Evolutionary conservation across 352 stramenopile genomes (phyloP).

Genomic region (Pythium myriotylum): DNA sequence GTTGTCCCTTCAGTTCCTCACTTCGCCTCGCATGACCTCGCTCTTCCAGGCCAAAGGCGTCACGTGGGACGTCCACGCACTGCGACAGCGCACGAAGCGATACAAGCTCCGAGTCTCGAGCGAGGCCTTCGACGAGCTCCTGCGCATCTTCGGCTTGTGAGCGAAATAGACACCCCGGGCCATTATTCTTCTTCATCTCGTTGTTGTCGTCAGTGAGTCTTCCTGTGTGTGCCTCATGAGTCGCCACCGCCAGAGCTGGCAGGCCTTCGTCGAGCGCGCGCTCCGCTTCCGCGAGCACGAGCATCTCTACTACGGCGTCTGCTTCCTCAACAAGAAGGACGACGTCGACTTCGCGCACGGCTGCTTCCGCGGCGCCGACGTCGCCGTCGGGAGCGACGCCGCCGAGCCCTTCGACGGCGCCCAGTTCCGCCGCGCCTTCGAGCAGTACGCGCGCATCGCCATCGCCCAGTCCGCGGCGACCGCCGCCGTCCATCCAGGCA

Average conservation of each 20-base stretch:
- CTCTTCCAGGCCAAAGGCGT: slow-evolving; percentile 51
- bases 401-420: not conserved
- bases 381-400: slow-evolving; percentile 10
- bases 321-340: slow-evolving; percentile 41
- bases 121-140: slow-evolving; percentile 43
- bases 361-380: slow-evolving; percentile 40
- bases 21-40: slow-evolving; percentile 57
- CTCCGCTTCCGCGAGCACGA: slow-evolving; percentile 31
- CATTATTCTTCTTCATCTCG: slow-evolving; percentile 12
- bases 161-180: slow-evolving; percentile 7
- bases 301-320: slow-evolving; percentile 55
- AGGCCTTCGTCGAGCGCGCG: slow-evolving; percentile 34
- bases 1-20: slow-evolving; percentile 48
- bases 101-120: slow-evolving; percentile 61
- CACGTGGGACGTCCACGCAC: slow-evolving; percentile 36
- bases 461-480: slow-evolving; percentile 22
- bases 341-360: slow-evolving; percentile 46
- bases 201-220: not conserved
- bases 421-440: slow-evolving; percentile 33
- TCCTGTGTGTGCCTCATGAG: slow-evolving; percentile 17
- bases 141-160: slow-evolving; percentile 50
- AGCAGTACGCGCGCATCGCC: slow-evolving; percentile 44
- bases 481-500: slow-evolving; percentile 1
- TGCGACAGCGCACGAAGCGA: slow-evolving; percentile 62
- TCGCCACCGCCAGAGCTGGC: slow-evolving; percentile 51